A percentile compares a stretch with the other conserved stretches of the same genome.
phyloP scores from a whole-genome alignment of 225 moss, liverwort and hornwort species.

The Antitrichia curtipendula region DNA sequence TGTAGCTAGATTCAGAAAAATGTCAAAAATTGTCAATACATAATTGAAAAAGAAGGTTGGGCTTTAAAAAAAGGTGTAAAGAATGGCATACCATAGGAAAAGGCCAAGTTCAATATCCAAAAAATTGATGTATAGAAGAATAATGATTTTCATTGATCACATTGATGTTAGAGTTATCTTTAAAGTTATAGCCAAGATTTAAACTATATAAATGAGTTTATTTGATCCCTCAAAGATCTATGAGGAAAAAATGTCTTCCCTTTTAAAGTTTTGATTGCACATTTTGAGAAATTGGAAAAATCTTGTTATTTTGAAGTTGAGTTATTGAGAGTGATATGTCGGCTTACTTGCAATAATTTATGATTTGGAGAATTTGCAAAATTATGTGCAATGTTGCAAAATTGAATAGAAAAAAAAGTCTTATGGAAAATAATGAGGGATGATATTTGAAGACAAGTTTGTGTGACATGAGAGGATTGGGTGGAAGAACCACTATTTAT shows the following conservation, averaged over 20 bases:
- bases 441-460: neutral
- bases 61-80: neutral
- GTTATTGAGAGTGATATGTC: neutral
- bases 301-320: neutral
- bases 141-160: neutral
- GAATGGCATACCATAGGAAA: fast-evolving
- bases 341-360: neutral
- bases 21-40: neutral
- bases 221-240: neutral
- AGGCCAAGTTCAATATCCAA: fast-evolving
- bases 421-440: neutral
- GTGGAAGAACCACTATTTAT: neutral
- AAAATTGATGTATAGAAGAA: too few relatives aligned
- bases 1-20: neutral
- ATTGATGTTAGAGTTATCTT: neutral
- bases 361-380: neutral
- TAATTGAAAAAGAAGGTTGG: fast-evolving
- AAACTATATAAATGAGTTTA: too few relatives aligned
- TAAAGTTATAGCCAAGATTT: neutral
- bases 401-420: neutral
- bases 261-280: neutral
- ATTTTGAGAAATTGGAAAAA: neutral
- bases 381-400: neutral
- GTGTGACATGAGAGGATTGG: neutral
- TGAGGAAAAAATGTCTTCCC: neutral